Percentiles rank a stretch among this genome's conserved stretches.
These are phyloP conservation scores for Auxenochlorella protothecoides DNA, from an alignment of 139 green algal genomes.

Conservation along the genomic window DNA sequence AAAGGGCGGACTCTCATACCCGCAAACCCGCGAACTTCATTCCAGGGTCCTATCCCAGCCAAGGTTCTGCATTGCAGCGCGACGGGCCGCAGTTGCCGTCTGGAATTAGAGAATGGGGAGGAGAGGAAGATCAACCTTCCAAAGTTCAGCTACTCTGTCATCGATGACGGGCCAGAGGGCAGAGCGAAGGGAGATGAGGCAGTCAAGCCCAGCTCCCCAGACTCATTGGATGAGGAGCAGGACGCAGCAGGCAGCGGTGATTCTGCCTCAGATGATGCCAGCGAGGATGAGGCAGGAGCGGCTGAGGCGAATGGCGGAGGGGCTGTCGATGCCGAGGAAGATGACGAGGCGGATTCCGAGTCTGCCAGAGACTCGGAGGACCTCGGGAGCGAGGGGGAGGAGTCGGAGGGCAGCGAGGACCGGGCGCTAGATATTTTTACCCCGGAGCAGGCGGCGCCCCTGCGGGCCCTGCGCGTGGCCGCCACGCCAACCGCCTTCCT, in stretches of 20 bases:
- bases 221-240: neutral
- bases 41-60: neutral
- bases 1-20: too few relatives aligned
- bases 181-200: neutral
- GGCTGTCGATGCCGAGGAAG: too few relatives aligned
- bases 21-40: too few relatives aligned
- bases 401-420: neutral
- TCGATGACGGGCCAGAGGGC: neutral
- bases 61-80: neutral
- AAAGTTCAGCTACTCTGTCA: neutral
- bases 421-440: slow-evolving; percentile 2
- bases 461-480: neutral
- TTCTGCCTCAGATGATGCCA: neutral
- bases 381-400: neutral
- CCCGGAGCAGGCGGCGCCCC: neutral
- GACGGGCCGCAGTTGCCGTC: neutral
- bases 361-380: too few relatives aligned
- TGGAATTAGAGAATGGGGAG: neutral
- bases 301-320: too few relatives aligned
- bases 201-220: neutral
- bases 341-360: too few relatives aligned
- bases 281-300: neutral
- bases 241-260: neutral
- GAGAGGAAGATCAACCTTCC: neutral
- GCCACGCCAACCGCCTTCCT: slow-evolving; percentile 42